Percentiles rank a stretch among this genome's conserved stretches.
Conservation (phyloP, 129 eudicot species). For the Escallonia herrerae region DNA sequence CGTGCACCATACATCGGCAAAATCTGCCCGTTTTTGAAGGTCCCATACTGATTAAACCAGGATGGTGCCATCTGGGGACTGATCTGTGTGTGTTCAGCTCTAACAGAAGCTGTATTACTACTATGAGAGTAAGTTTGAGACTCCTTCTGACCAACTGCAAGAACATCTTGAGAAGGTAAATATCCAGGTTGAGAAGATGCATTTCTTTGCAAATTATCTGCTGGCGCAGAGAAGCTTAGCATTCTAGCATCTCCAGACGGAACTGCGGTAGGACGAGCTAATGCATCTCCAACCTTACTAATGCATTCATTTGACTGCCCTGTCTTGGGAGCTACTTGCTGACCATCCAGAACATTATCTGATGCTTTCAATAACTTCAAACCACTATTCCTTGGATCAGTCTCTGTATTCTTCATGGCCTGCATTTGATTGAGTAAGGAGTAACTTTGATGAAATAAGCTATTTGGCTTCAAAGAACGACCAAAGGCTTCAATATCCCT, state of each 20-base stretch:
- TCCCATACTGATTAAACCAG: conserved; percentile 73
- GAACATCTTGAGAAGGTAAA: conserved; percentile 31
- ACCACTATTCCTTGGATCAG: conserved; percentile 45
- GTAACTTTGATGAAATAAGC: conserved; percentile 25
- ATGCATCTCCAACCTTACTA: conserved; percentile 19
- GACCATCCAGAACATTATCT: conserved; percentile 27
- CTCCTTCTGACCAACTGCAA: conserved; percentile 26
- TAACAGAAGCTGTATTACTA: conserved; percentile 21
- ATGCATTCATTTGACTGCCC: conserved; percentile 26
- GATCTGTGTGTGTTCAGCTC: conserved; percentile 38
- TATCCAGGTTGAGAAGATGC: conserved; percentile 32
- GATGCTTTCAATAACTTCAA: conserved; percentile 51
- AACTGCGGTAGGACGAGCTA: conserved; percentile 7
- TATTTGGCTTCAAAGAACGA: conserved; percentile 64
- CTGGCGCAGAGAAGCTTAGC: conserved; percentile 27
- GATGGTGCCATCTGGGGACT: conserved; percentile 88
- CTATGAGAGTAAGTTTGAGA: conserved; percentile 26
- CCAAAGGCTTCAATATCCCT: conserved; percentile 86
- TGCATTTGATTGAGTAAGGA: conserved; percentile 66
- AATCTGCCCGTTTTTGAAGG: conserved; percentile 55
- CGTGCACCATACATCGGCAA: conserved; percentile 30
- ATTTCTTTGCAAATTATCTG: conserved; percentile 25
- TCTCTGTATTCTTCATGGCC: conserved; percentile 39
- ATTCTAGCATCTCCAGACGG: conserved; percentile 37
- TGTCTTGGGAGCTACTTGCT: conserved; percentile 15